Evolutionary conservation across 331 rosid species (phyloP).

Genomic region (Telfairia occidentalis): DNA sequence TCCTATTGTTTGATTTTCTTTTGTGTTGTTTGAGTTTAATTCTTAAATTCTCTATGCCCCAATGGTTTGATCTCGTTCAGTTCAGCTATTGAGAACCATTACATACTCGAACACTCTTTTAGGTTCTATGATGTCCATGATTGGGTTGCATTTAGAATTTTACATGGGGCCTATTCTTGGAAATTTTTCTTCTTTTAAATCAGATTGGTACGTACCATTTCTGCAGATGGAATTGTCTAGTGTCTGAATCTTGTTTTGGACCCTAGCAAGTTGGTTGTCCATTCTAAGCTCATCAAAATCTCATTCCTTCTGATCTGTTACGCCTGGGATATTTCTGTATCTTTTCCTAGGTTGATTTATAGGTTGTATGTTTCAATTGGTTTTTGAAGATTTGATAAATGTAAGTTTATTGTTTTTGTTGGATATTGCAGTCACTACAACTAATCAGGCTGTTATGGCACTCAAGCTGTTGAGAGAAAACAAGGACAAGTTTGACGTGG

Average conservation of each 20-base stretch:
- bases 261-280: background rate
- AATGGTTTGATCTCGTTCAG: background rate
- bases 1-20: background rate
- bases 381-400: background rate
- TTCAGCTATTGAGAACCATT: background rate
- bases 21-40: background rate
- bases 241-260: background rate
- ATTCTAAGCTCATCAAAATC: background rate
- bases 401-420: background rate
- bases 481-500: slow-evolving; percentile 68
- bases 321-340: background rate
- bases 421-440: slow-evolving; percentile 65
- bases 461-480: slow-evolving; percentile 69
- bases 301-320: background rate
- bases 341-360: background rate
- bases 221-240: background rate
- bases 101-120: background rate
- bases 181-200: background rate
- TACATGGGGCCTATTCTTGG: background rate
- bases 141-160: background rate
- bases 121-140: background rate
- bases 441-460: slow-evolving; percentile 67
- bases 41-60: background rate
- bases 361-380: background rate
- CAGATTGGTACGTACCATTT: background rate